Base-by-base conservation (phyloP, 306 rosid genomes). In the Quercus aquifolioides region DNA sequence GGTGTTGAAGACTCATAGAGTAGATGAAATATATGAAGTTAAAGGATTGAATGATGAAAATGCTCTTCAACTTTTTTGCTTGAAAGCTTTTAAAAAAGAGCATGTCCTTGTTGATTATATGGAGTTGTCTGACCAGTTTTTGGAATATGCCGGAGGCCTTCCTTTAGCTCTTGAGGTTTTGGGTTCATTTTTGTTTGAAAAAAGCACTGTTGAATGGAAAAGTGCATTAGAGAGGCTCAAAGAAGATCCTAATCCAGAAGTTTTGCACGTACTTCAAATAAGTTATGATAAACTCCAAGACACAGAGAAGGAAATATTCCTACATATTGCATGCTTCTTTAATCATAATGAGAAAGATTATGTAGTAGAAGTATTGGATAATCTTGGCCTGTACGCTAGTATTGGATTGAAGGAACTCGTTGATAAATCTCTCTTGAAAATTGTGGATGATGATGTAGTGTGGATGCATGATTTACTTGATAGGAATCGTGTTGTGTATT, bases 121-220 rank as follows among this genome's bases (percentile, higher is more conserved):
- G 5, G 46, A 0, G 3, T 0, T 41, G 1, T 15, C 9, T 0
- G 2, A 25, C 0, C 0, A 14, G 41, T 43, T 35, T 17, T 18
- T 3, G 0, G 13, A 4, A 6, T 2, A 35, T 9, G 5, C 14
- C 0, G 0, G 11, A 0, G 20, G 51, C 5, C 74, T 1, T 33
- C 74, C 74, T 12, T 5, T 69, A 5, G 55, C 28, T 19, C 13
- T 69, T 23, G 74, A 38, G 21, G 20, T 43, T 5, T 35, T 69
- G 5, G 74, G 74, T 17, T 69, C 52, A 0, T 10, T 19, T 0
- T 17, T 69, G 74, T 69, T n/a, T 35, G 74, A 17, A 15, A 69
- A 69, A 10, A 15, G 31, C 0, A 69, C 0, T 0, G 2, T 0
- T 17, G 74, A n/a, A 69, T 69, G 74, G 55, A 69, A n/a, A 4